Base-by-base conservation (phyloP, 164 flowering plant genomes). In the Magnolia officinalis region DNA sequence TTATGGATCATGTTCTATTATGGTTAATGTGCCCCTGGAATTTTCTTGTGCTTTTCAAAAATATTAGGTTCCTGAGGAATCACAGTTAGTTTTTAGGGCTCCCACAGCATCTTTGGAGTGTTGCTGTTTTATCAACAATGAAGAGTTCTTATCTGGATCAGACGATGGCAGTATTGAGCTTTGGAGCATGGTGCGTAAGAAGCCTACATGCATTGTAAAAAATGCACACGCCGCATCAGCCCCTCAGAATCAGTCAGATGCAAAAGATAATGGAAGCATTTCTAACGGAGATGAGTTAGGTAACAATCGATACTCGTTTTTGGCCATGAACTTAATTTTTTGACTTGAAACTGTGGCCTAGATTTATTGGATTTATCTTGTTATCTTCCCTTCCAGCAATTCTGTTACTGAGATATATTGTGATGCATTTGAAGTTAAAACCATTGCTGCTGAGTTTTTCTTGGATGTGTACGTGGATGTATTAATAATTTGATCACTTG, bases 121-220 rank as follows among this genome's bases (percentile, higher is more conserved):
- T 81, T 76, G 94, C 72, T 88, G 97, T 76, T 94, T 92, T 81
- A 86, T 92, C 71, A 85, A 81, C 75, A 88, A 93, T 79, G 96
- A 90, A 73, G 98, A 92, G 77, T 96, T 88, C 82, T 82, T 96
- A 65, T 89, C 98, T 64, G 99, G 99, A 58, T 92, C 98, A 21
- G 98, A 94, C 87, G 95, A 96, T 88, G 99, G 99, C 78, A 93
- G 92, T 73, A 72, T 96, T 80, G 89, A 89, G 84, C 93, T 91
- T 20, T 94, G 99, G 98, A 85, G 83, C 72, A 19, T 83, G 8
- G 20, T 81, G 74, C 77, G 87, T 37, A 96, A 96, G 88, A 94
- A 93, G 86, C 98, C 98, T 76, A 85, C 86, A 66, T 86, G 72
- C 79, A 89, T 94, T 84, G 89, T 90, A 2, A 90, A 84, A 83